These are phyloP conservation scores for Albugo laibachii DNA, from an alignment of 352 stramenopile genomes.

Conservation along the genomic window DNA sequence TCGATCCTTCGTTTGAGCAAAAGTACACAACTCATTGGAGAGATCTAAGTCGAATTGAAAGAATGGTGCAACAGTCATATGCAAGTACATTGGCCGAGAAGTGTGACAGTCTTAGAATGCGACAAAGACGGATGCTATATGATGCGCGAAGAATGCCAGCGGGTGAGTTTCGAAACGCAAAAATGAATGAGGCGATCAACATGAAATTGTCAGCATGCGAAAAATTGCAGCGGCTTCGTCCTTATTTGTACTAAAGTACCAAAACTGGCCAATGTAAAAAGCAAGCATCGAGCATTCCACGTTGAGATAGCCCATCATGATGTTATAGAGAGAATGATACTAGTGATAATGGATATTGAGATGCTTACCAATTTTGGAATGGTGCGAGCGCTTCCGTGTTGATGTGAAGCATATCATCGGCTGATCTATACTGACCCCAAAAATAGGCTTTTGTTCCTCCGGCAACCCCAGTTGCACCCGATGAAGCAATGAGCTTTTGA, in stretches of 20 bases:
- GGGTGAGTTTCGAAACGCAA: conserved; percentile 45
- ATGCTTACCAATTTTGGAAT: conserved; percentile 50
- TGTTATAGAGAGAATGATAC: too few species aligned
- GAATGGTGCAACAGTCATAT: conserved; percentile 74
- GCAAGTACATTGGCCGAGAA: conserved; percentile 41
- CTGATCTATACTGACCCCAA: conserved; percentile 65
- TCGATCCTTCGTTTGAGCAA: conserved; percentile 68
- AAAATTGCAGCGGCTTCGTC: conserved; percentile 42
- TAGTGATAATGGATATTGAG: too few species aligned
- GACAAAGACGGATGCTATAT: conserved; percentile 79
- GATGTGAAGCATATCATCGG: conserved; percentile 55
- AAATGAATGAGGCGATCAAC: conserved; percentile 56
- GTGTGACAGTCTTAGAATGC: conserved; percentile 66
- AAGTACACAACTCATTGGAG: conserved; percentile 75
- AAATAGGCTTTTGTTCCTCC: conserved; percentile 74
- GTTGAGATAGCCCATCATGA: too few species aligned
- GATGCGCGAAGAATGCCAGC: conserved; percentile 22
- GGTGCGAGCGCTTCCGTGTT: conserved; percentile 65
- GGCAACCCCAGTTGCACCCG: conserved; percentile 34
- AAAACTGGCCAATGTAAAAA: too few species aligned
- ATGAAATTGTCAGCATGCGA: conserved; percentile 77
- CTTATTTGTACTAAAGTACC: conserved; percentile 23
- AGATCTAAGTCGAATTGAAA: conserved; percentile 63
- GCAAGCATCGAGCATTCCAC: too few species aligned
- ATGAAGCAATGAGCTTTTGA: conserved; percentile 29